Base-by-base conservation (phyloP, 2,329 filamentous ascomycete species). In the Colletotrichum horii region DNA sequence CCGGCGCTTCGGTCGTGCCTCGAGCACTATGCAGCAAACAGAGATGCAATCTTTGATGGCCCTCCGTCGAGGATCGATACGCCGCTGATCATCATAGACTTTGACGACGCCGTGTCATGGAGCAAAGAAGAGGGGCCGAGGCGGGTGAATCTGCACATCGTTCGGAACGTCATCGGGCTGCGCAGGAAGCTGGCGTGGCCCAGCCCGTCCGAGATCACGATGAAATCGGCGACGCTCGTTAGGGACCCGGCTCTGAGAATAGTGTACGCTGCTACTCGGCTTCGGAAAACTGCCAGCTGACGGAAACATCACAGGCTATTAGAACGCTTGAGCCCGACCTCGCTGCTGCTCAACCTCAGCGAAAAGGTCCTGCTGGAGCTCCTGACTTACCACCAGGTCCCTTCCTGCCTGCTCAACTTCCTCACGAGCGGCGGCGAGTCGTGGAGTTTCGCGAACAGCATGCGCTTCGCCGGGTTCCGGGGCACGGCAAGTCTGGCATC, bases 361-460 rank as follows among this genome's bases (percentile, higher is more conserved):
- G 72, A 74, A 38, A 69, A 71, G 26, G 22, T 66, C 6, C 52
- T 74, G 8, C 16, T 74, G 6, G 68, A 74, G 19, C 56, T 71
- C 7, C 52, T 74, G 8, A 71, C 72, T 11, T 74, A 74, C 30
- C 72, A 74, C 26, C 72, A 71, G 36, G 48, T 74, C 6, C 72
- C 61, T 11, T 38, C 61, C 26, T 58, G 43, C 36, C 65, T 74
- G 16, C 22, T 71, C 22, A 52, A 15, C 19, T 71, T 66, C 60
- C 48, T 74, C n/a, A 24, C 60, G 22, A 61, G 38, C 60, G 67
- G 71, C 26, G 68, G 60, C 24, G 61, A 71, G 15, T 34, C 62
- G 2, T 72, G 72, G 72, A 66, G 55, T 28, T 75, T 72, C 11
- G 68, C 62, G 48, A 72, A 30, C 9, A 72, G 69, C 62, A 71